Conservation (phyloP, 1,284 basidiomycete species). For the Ceratorhiza oryzae-sativae region DNA sequence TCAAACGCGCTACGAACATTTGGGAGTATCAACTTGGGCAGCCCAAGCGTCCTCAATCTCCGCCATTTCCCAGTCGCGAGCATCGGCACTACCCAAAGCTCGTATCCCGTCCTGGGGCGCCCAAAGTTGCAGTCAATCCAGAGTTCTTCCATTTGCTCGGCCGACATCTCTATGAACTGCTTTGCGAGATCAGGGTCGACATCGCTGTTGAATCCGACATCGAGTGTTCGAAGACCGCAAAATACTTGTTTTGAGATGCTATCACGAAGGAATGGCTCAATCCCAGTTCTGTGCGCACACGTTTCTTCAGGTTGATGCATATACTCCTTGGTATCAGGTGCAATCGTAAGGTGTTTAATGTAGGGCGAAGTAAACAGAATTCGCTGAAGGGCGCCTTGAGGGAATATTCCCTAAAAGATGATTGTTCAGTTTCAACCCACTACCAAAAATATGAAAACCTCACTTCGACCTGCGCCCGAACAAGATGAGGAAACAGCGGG, state of each 20-base stretch:
- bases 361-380: constrained; percentile 2
- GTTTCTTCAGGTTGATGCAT: constrained; percentile 3
- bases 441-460: neutral
- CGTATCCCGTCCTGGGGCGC: constrained; percentile 1
- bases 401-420: neutral
- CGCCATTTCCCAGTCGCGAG: constrained; percentile 2
- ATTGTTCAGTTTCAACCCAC: neutral
- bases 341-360: constrained; percentile 1
- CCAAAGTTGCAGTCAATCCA: constrained; percentile 14
- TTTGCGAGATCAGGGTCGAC: constrained; percentile 1
- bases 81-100: constrained; percentile 6
- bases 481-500: constrained; percentile 5
- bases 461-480: neutral
- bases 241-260: neutral
- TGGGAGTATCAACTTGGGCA: neutral
- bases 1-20: neutral
- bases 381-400: neutral
- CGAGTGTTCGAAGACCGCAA: constrained; percentile 1
- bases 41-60: neutral
- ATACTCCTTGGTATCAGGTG: neutral
- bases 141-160: neutral
- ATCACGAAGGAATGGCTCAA: neutral
- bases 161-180: constrained; percentile 7
- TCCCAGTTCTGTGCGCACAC: constrained; percentile 1
- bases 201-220: neutral